Evolutionary conservation across 2,329 filamentous ascomycete species (phyloP).

Genomic region (Penicillium concentricum): DNA sequence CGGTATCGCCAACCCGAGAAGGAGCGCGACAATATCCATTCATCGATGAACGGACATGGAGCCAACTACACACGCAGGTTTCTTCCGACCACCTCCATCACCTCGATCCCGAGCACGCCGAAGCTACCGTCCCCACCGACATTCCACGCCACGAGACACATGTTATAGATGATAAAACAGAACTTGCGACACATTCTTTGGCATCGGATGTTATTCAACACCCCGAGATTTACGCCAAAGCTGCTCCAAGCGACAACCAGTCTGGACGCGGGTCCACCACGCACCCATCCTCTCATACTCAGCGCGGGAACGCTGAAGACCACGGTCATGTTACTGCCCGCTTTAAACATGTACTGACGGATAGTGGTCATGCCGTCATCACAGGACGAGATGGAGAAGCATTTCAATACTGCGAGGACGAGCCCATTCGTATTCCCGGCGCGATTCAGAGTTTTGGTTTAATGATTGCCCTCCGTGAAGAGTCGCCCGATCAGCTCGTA

Average conservation of each 20-base stretch:
- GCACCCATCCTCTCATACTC: not conserved
- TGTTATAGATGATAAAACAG: slow-evolving; percentile 9
- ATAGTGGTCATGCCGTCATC: slow-evolving; percentile 77
- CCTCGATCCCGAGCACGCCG: not conserved
- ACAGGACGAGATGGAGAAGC: slow-evolving; percentile 71
- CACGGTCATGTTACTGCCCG: slow-evolving; percentile 63
- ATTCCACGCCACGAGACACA: slow-evolving; percentile 17
- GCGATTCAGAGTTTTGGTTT: slow-evolving; percentile 80
- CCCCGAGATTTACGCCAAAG: slow-evolving; percentile 18
- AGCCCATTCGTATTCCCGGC: slow-evolving; percentile 81
- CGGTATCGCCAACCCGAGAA: slow-evolving; percentile 22
- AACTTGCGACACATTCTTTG: slow-evolving; percentile 22
- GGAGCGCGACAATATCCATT: slow-evolving; percentile 30
- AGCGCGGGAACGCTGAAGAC: not conserved
- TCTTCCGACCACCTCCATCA: not conserved
- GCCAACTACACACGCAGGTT: slow-evolving; percentile 16
- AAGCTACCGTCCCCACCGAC: slow-evolving; percentile 11
- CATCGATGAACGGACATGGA: slow-evolving; percentile 29
- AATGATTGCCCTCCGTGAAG: slow-evolving; percentile 66
- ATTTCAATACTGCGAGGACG: slow-evolving; percentile 81
- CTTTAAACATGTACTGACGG: slow-evolving; percentile 74
- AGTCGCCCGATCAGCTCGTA: slow-evolving; percentile 63
- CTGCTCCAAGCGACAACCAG: slow-evolving; percentile 7
- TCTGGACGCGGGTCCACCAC: slow-evolving; percentile 9
- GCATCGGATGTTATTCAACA: slow-evolving; percentile 18